Conservation (phyloP, 768 basidiomycete genomes). For the Dictyophora rubrovolvata region DNA sequence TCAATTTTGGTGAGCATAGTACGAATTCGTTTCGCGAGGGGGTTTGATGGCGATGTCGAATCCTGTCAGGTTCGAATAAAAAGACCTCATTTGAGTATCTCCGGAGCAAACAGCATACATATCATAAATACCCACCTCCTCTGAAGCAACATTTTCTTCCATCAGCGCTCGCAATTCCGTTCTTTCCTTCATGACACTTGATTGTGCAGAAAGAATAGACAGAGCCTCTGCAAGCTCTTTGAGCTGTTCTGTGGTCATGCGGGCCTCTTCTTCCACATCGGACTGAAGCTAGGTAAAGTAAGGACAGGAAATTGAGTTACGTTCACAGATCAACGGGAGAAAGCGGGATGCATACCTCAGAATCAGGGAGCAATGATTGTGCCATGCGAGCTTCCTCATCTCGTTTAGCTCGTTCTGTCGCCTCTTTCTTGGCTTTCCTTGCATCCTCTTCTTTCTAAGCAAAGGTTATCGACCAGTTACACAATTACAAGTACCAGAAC, state of each 20-base stretch:
- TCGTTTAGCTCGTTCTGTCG: conserved; percentile 47
- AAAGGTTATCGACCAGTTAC: background rate
- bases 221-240: conserved; percentile 90
- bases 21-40: conserved; percentile 92
- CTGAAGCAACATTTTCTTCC: conserved; percentile 85
- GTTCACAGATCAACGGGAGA: too few relatives aligned
- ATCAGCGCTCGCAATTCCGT: conserved; percentile 85
- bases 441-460: conserved; percentile 71
- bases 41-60: conserved; percentile 70
- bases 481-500: background rate
- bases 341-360: conserved; percentile 50
- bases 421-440: conserved; percentile 75
- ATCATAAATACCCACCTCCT: conserved; percentile 47
- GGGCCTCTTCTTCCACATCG: conserved; percentile 61
- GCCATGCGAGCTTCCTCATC: conserved; percentile 67
- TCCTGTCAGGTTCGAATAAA: conserved; percentile 32
- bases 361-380: conserved; percentile 76
- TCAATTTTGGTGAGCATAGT: conserved; percentile 95
- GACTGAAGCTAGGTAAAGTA: conserved; percentile 42
- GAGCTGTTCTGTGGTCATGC: conserved; percentile 95
- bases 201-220: conserved; percentile 84
- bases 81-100: background rate
- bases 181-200: conserved; percentile 91
- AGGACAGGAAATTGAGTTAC: background rate
- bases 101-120: conserved; percentile 5